Evolutionary conservation across 306 rosid genomes (phyloP).

Genomic region (Glycine latifolia): DNA sequence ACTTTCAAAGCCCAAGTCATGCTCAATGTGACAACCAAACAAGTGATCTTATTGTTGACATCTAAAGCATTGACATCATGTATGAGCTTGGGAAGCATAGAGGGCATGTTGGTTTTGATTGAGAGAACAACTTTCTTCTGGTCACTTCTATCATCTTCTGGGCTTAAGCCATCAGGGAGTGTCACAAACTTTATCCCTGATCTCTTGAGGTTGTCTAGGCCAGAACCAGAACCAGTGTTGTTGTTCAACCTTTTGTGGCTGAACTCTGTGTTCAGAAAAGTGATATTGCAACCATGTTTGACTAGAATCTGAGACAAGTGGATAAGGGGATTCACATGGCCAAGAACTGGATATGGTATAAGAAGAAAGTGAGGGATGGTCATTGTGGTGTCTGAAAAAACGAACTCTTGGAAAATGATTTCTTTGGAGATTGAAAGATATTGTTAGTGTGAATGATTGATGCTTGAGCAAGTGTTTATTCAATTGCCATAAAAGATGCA

Average conservation of each 20-base stretch:
- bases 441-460: neutral
- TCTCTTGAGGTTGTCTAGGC: slow-evolving; percentile 28
- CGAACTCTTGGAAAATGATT: neutral
- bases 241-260: slow-evolving; percentile 38
- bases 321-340: slow-evolving; percentile 60
- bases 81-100: slow-evolving; percentile 55
- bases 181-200: slow-evolving; percentile 42
- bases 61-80: slow-evolving; percentile 35
- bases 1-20: slow-evolving; percentile 56
- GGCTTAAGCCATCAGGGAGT: slow-evolving; percentile 51
- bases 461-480: neutral
- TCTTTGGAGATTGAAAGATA: neutral
- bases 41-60: slow-evolving; percentile 22
- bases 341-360: slow-evolving; percentile 54
- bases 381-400: slow-evolving; percentile 22
- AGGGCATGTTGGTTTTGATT: slow-evolving; percentile 45
- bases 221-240: neutral
- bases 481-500: slow-evolving; percentile 5
- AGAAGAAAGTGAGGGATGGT: slow-evolving; percentile 49
- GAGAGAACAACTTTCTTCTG: slow-evolving; percentile 12
- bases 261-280: slow-evolving; percentile 51
- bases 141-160: slow-evolving; percentile 55
- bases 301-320: slow-evolving; percentile 47
- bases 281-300: slow-evolving; percentile 52
- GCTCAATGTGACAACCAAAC: slow-evolving; percentile 46